Evolutionary conservation across 192 early-diverging fungal genomes (phyloP), one percentile per base, ranked within the genome.

Genomic region (Umbelopsis ramanniana): DNA sequence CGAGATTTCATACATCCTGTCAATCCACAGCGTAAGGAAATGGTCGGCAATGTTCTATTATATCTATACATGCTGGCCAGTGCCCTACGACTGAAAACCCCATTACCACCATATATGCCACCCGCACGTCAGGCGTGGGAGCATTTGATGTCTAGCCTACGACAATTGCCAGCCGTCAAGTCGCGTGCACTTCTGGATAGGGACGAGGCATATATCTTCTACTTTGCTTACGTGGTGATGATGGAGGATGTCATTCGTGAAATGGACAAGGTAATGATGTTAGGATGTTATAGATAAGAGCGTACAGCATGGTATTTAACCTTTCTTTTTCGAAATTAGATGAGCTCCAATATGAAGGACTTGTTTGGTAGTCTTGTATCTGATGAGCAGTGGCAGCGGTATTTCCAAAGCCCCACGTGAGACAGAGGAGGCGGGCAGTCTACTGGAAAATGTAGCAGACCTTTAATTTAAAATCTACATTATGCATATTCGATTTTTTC

Each of bases 51-150:
- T 69, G 87, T 93, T 1, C 71, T 92, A 2, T 82, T 96, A 12
- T 90, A 90, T 63, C 91, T 93, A 81, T 94, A 94, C 66, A 85
- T 92, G 11, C 75, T 96, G 63, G 92, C 94, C 1, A 92, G 91
- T 19, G 93, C 94, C n/a, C 72, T 93, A 38, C 81, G 89, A 0
- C 84, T 96, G 53, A 94, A 93, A 69, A 89, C 90, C n/a, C 94
- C 94, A 21, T 75, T 96, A 74, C 94, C 94, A 2, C 88, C 91
- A 0, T 89, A 87, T 71, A 81, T 94, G 35, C 94, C 94, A 8
- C 91, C 92, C 0, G 88, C 92, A 6, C 80, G 83, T 46, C 82
- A 85, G 22, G 89, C 90, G 11, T 87, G 92, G 69, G 67, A 83
- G 21, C 57, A 79, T 8, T 76, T 94, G 22, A 81, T 93, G 19